Conservation (phyloP, 768 basidiomycete species). For the Kondoa malvinella region DNA sequence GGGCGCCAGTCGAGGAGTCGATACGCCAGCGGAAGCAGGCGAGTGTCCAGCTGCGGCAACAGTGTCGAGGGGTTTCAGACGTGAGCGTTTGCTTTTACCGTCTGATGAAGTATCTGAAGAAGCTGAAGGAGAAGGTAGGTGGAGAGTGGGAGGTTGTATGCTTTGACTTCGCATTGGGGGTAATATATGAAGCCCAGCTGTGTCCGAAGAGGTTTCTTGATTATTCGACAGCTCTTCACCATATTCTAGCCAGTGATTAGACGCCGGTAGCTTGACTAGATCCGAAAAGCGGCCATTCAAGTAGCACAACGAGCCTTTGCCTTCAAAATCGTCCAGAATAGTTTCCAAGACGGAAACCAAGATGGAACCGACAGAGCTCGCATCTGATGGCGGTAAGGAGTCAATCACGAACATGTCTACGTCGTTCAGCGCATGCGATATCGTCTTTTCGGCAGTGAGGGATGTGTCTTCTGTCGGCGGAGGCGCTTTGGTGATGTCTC, state of each 20-base stretch:
- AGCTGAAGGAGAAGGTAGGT: background rate
- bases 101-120: background rate
- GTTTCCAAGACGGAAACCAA: constrained; percentile 9
- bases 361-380: background rate
- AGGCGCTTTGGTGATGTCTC: background rate
- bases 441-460: background rate
- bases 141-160: background rate
- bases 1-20: background rate
- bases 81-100: background rate
- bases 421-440: background rate
- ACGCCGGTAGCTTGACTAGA: background rate
- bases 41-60: background rate
- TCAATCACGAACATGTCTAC: constrained; percentile 14
- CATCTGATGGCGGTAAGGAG: constrained; percentile 6
- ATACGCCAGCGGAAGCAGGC: background rate
- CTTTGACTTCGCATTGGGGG: background rate
- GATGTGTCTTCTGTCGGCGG: background rate
- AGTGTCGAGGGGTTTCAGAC: background rate
- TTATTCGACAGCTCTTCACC: background rate
- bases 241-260: background rate
- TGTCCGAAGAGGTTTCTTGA: background rate
- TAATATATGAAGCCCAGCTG: background rate
- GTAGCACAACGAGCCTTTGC: constrained; percentile 2
- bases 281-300: background rate
- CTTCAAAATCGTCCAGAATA: background rate